Base-by-base conservation (phyloP, 495 filamentous ascomycete genomes). In the Neurospora sp. region DNA sequence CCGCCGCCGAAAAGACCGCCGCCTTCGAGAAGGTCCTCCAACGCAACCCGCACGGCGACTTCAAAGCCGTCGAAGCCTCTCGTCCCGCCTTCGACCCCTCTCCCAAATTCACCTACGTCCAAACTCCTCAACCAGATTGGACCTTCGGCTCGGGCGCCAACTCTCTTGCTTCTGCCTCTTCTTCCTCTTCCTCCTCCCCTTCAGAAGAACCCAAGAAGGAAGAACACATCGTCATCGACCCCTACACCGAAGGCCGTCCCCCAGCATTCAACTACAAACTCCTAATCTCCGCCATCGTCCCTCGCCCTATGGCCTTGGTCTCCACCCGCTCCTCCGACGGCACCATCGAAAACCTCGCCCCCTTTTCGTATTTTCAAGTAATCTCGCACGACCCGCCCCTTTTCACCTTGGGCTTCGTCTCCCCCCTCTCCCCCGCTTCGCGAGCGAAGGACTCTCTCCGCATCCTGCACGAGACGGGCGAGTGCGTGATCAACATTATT, bases 341-440 rank as follows among this genome's bases (percentile, higher is more conserved):
- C 86, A 85, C 4, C 18, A 39, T 37, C 11, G 76, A 77, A 20
- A 98, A 98, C 81, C 86, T 98, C 6, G 92, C 95, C 1, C 94
- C 94, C 0, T 97, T 94, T 84, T 91, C 88, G 75, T 97, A 96
- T 84, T 91, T 93, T 74, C 88, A 93, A 73, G 79, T 98, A 11
- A 87, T 97, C 76, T 90, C 90, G 77, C 93, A 96, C 79, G 95
- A 98, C 80, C 95, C 96, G 3, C 96, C 96, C 1, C 84, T 97
- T 38, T 96, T 98, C 82, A 85, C 86, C n/a, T 82, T 98, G 20
- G 93, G 96, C 8, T 92, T 93, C 79, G 85, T 87, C 0, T 84
- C 84, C 4, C 78, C 85, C 69, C 80, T 89, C 12, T 85, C 86
- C 4, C 72, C 70, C 18, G 82, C 84, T 0, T 79, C 79, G 10